Conservation (phyloP, 2,329 filamentous ascomycete genomes). For the Emmonsia crescens region DNA sequence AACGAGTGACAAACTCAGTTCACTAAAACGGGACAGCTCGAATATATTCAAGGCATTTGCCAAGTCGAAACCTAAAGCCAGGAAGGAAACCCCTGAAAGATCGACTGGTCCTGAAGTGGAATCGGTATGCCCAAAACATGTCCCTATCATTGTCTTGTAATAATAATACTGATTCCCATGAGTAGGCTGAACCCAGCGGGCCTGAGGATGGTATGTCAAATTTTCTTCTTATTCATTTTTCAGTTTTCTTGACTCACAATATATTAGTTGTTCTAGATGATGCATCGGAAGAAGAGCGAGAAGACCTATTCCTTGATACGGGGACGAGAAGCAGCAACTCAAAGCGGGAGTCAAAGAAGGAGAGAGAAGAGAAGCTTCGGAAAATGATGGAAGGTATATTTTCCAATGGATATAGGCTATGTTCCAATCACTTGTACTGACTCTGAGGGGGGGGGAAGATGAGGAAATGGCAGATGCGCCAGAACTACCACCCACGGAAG, state of each 20-base stretch:
- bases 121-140: slow-evolving; percentile 22
- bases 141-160: slow-evolving; percentile 17
- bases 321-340: slow-evolving; percentile 28
- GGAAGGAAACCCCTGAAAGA: slow-evolving; percentile 32
- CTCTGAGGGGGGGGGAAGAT: too few species aligned
- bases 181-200: slow-evolving; percentile 25
- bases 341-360: slow-evolving; percentile 41
- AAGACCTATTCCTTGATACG: slow-evolving; percentile 38
- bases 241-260: background rate
- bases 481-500: slow-evolving; percentile 23
- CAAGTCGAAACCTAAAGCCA: slow-evolving; percentile 52
- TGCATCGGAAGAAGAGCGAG: slow-evolving; percentile 47
- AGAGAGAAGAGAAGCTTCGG: slow-evolving; percentile 54
- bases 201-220: slow-evolving; percentile 40
- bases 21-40: slow-evolving; percentile 50
- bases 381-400: slow-evolving; percentile 71
- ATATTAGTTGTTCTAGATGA: slow-evolving; percentile 33
- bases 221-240: background rate
- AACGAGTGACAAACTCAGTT: slow-evolving; percentile 28
- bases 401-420: slow-evolving; percentile 26
- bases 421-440: slow-evolving; percentile 9
- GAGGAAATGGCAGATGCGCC: slow-evolving; percentile 50
- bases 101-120: slow-evolving; percentile 23
- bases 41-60: slow-evolving; percentile 71
- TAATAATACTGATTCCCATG: slow-evolving; percentile 10